Evolutionary conservation across 768 basidiomycete species (phyloP).

Genomic region (Amanita subjunquillea): DNA sequence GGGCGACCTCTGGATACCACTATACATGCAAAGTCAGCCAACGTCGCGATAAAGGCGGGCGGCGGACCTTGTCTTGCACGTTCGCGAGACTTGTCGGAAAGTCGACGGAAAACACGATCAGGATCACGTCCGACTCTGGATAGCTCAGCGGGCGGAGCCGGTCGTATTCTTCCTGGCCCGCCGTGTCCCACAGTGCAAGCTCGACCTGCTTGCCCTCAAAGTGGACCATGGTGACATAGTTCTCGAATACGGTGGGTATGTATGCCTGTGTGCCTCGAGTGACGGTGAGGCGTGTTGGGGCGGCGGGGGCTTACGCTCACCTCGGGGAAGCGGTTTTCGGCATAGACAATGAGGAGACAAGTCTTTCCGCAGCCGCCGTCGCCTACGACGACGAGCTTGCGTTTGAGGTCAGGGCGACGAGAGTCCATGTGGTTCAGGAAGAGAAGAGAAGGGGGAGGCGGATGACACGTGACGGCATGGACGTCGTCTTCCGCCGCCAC

Average conservation of each 20-base stretch:
- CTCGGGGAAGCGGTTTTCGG: conserved; percentile 94
- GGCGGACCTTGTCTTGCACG: conserved; percentile 75
- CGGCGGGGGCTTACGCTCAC: conserved; percentile 28
- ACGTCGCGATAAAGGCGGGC: not conserved
- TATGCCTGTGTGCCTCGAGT: conserved; percentile 51
- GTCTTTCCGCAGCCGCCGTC: conserved; percentile 92
- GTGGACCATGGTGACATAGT: conserved; percentile 80
- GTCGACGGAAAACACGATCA: conserved; percentile 91
- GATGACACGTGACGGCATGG: not conserved
- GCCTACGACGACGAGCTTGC: conserved; percentile 82
- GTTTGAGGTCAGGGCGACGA: conserved; percentile 71
- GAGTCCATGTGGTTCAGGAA: not conserved
- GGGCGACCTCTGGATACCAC: conserved; percentile 92
- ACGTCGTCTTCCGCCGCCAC: conserved; percentile 1
- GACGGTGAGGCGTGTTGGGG: conserved; percentile 1
- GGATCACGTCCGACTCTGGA: conserved; percentile 83
- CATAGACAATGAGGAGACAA: conserved; percentile 92
- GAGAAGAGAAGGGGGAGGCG: not conserved
- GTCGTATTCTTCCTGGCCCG: conserved; percentile 96
- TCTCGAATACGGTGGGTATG: conserved; percentile 91
- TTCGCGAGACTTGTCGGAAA: conserved; percentile 88
- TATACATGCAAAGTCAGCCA: conserved; percentile 19
- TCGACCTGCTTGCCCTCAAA: conserved; percentile 87
- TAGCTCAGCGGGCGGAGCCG: conserved; percentile 78
- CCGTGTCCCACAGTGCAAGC: conserved; percentile 97